Conservation (phyloP, 148 eudicot species). For the Rhododendron molle region DNA sequence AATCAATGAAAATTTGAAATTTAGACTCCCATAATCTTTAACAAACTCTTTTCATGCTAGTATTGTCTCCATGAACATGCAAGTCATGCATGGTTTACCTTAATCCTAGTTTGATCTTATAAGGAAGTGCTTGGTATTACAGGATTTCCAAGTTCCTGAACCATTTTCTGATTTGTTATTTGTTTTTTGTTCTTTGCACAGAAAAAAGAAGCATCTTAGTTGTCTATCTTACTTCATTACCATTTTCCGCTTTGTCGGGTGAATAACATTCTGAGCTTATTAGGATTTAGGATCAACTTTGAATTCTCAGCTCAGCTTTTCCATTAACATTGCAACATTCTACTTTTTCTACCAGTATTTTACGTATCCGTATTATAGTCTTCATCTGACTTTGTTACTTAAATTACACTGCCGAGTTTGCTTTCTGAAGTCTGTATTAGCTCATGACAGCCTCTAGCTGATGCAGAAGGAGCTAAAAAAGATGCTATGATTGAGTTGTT, state of each 20-base stretch:
- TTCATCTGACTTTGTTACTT: background rate
- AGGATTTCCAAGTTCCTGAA: background rate
- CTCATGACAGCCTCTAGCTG: conserved; percentile 92
- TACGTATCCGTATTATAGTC: background rate
- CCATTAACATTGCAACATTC: background rate
- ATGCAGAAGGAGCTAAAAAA: conserved; percentile 96
- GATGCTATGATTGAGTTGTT: conserved; percentile 71
- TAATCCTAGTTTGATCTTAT: background rate
- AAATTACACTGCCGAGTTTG: conserved; percentile 3
- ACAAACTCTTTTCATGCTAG: background rate
- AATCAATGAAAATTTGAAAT: background rate
- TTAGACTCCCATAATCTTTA: background rate
- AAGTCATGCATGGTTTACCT: conserved; percentile 5
- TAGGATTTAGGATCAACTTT: background rate
- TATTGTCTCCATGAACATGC: background rate
- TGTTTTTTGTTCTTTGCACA: background rate
- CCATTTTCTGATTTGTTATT: background rate
- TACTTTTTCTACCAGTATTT: background rate
- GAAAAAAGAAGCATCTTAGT: background rate
- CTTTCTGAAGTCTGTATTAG: conserved; percentile 8
- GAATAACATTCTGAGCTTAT: background rate
- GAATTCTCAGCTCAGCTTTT: background rate
- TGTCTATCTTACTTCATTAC: conserved; percentile 3
- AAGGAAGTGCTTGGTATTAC: background rate
- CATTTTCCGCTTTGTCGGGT: background rate